These are phyloP conservation scores for Herpetomonas muscarum DNA, from an alignment of 208 protist species.

Conservation along the genomic window DNA sequence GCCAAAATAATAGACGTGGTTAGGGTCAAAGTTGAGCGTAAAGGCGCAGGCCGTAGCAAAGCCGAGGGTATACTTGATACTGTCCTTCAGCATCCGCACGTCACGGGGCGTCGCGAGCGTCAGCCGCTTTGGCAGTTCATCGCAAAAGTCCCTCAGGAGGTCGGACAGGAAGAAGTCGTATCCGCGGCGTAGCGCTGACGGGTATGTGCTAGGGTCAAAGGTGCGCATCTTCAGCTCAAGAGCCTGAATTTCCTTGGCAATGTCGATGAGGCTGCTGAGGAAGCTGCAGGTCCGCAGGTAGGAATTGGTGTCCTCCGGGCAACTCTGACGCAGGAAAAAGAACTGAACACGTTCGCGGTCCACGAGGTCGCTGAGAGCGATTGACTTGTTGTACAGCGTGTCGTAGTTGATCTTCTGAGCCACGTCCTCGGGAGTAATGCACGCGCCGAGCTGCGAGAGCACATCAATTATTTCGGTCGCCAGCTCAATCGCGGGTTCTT, in stretches of 20 bases:
- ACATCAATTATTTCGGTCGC: conserved; percentile 40
- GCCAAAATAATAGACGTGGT: conserved; percentile 46
- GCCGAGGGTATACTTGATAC: conserved; percentile 45
- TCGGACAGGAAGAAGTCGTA: conserved; percentile 66
- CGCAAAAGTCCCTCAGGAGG: conserved; percentile 56
- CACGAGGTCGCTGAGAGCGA: conserved; percentile 28
- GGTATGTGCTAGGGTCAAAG: conserved; percentile 56
- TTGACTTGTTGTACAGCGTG: conserved; percentile 18
- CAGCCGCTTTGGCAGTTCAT: conserved; percentile 55
- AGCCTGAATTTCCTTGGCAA: conserved; percentile 42
- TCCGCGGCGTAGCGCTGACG: conserved; percentile 23
- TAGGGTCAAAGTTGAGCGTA: conserved; percentile 27
- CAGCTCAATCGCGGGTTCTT: conserved; percentile 26
- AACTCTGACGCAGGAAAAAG: conserved; percentile 28
- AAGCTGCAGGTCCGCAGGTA: conserved; percentile 34
- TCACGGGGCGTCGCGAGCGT: conserved; percentile 54
- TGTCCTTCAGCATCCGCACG: conserved; percentile 67
- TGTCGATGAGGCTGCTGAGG: conserved; percentile 34
- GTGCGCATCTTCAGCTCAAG: conserved; percentile 37
- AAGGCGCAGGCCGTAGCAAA: conserved; percentile 43
- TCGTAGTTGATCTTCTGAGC: conserved; percentile 32
- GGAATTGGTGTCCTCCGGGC: conserved; percentile 30
- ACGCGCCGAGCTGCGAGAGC: conserved; percentile 23
- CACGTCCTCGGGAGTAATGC: conserved; percentile 34
- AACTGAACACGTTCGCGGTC: conserved; percentile 22